Base-by-base conservation (phyloP, 768 basidiomycete species). In the Xerocomellus intermedius region DNA sequence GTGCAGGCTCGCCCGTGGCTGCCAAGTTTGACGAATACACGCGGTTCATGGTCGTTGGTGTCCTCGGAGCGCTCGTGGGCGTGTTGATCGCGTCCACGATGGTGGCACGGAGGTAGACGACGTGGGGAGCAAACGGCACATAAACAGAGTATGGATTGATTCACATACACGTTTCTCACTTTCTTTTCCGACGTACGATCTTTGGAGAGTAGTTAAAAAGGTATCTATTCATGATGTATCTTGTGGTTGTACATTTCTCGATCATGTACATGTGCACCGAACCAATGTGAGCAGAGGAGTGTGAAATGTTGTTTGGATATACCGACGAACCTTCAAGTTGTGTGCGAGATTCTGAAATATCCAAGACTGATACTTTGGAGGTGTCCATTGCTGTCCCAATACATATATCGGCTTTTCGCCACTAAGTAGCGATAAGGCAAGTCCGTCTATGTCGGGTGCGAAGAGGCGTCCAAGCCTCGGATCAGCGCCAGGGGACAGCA, bases 51-150 rank as follows among this genome's bases (percentile, higher is more conserved):
- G 80, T 84, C 28, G 73, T 88, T 17, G 85, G 84, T 17, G 77
- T 79, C 5, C 60, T 87, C n/a, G 86, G 86, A 3, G 86, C 79
- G 3, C 67, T 89, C 16, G 82, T 74, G 2, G 85, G 85, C 41
- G 75, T 85, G 61, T 71, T 89, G 71, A 75, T 81, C 48, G 82
- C 79, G 45, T 79, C 82, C 8, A 69, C 78, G 50, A 52, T 82
- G 48, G 68, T 48, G 17, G 56, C 58, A 14, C 59, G 68, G 45
- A 61, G 61, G 51, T 68, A 28, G 59, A 47, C 2, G n/a, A 28
- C 16, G 19, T 3, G 10, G 14, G 37, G 17, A 14, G 19, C 13
- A n/a, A 30, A 33, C n/a, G 14, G 13, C 30, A 37, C 14, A 17
- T 22, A 26, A 30, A 32, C 16, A 16, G 26, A 7, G n/a, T 16